phyloP scores from a whole-genome alignment of 2,329 filamentous ascomycete species.

The Helotiales sp. region DNA sequence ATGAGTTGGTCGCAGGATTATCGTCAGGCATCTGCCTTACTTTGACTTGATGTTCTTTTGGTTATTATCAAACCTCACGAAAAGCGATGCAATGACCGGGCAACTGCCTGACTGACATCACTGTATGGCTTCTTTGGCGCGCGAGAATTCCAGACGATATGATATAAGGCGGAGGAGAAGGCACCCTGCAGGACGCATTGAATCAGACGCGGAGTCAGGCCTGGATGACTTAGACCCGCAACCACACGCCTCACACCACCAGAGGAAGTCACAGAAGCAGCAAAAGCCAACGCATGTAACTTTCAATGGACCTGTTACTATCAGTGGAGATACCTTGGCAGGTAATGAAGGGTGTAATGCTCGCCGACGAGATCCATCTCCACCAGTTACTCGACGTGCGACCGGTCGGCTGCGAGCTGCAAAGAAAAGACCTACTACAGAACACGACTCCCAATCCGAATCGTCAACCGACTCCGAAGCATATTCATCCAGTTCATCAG shows the following conservation, averaged over 20 bases:
- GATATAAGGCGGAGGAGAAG: not conserved
- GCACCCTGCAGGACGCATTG: not conserved
- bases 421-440: not conserved
- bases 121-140: not conserved
- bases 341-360: not conserved
- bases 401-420: not conserved
- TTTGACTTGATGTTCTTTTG: not conserved
- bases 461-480: not conserved
- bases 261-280: not conserved
- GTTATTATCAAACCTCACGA: not conserved
- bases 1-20: not conserved
- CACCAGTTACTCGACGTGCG: not conserved
- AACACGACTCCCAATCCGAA: not conserved
- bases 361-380: not conserved
- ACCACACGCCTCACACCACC: not conserved
- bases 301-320: not conserved
- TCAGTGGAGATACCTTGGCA: not conserved
- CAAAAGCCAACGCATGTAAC: not conserved
- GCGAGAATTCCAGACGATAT: not conserved
- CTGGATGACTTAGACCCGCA: not conserved
- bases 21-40: constrained; percentile 1
- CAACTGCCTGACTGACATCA: not conserved
- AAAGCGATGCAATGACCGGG: not conserved
- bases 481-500: not conserved
- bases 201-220: not conserved